phyloP scores from a whole-genome alignment of 78 protist species.

The Isochrysis galbana region DNA sequence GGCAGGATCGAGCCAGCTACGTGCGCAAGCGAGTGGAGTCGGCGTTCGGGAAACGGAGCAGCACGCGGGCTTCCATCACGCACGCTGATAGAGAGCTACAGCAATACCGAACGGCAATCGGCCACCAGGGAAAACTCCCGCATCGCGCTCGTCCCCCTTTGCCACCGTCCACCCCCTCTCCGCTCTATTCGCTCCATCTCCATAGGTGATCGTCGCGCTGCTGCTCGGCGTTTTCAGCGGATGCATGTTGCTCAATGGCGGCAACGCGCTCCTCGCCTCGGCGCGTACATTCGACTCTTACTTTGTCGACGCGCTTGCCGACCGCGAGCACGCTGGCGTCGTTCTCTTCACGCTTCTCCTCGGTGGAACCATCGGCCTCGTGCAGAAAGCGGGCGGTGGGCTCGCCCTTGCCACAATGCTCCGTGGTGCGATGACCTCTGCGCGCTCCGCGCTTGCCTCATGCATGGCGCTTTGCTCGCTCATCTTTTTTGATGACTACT shows the following conservation, averaged over 20 bases:
- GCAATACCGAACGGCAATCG: neutral
- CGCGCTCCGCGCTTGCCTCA: neutral
- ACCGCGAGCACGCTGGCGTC: neutral
- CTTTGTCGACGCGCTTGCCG: neutral
- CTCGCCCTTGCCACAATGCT: neutral
- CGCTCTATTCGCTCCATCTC: neutral
- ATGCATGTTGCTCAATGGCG: neutral
- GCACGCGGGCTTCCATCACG: too few relatives aligned
- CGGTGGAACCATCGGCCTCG: constrained; percentile 11
- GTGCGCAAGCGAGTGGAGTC: too few relatives aligned
- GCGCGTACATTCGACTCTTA: neutral
- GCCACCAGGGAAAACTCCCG: neutral
- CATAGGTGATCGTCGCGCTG: constrained; percentile 4
- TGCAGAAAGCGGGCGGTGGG: neutral
- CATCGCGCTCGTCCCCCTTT: neutral
- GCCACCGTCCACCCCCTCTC: neutral
- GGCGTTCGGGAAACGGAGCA: too few relatives aligned
- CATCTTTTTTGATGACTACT: constrained; percentile 16
- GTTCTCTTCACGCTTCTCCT: constrained; percentile 18
- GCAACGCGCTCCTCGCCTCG: neutral
- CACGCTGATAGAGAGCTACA: too few relatives aligned
- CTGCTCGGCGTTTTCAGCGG: neutral
- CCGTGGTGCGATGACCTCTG: neutral
- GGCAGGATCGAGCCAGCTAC: too few relatives aligned
- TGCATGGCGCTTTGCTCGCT: neutral